Percentiles rank a stretch among this genome's conserved stretches.
phyloP scores from a whole-genome alignment of 2,329 filamentous ascomycete genomes.

The Cladophialophora immunda region DNA sequence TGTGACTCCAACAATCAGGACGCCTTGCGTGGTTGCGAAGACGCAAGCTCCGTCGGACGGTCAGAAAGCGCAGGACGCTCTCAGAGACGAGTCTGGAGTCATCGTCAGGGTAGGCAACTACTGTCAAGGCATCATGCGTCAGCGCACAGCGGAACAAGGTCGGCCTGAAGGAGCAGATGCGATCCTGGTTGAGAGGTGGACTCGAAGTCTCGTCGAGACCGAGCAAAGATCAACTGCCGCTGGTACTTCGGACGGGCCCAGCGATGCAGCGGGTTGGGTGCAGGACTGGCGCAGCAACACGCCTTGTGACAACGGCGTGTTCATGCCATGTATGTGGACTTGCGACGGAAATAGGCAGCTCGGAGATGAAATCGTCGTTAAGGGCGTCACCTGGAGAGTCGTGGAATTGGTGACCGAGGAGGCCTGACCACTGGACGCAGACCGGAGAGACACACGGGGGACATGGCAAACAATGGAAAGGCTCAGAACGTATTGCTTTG shows the following conservation, averaged over 20 bases:
- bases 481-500: background rate
- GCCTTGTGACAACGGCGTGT: slow-evolving; percentile 5
- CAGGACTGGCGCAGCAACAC: slow-evolving; percentile 35
- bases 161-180: background rate
- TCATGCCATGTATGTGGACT: slow-evolving; percentile 30
- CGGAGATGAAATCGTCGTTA: slow-evolving; percentile 28
- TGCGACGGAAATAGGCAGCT: slow-evolving; percentile 27
- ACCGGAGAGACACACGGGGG: background rate
- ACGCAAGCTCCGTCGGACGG: slow-evolving; percentile 9
- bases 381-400: slow-evolving; percentile 27
- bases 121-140: slow-evolving; percentile 37
- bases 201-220: slow-evolving; percentile 3
- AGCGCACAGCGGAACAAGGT: slow-evolving; percentile 10
- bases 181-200: slow-evolving; percentile 35
- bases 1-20: slow-evolving; percentile 40
- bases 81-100: slow-evolving; percentile 7
- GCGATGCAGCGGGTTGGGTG: slow-evolving; percentile 15
- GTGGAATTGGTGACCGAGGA: slow-evolving; percentile 22
- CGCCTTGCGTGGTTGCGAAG: slow-evolving; percentile 33
- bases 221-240: background rate
- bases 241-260: background rate
- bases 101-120: slow-evolving; percentile 36
- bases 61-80: background rate
- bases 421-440: background rate
- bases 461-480: background rate